A percentile compares a stretch with the other conserved stretches of the same genome.
Conservation (phyloP, 2,329 filamentous ascomycete genomes). For the Colletotrichum caudatum region DNA sequence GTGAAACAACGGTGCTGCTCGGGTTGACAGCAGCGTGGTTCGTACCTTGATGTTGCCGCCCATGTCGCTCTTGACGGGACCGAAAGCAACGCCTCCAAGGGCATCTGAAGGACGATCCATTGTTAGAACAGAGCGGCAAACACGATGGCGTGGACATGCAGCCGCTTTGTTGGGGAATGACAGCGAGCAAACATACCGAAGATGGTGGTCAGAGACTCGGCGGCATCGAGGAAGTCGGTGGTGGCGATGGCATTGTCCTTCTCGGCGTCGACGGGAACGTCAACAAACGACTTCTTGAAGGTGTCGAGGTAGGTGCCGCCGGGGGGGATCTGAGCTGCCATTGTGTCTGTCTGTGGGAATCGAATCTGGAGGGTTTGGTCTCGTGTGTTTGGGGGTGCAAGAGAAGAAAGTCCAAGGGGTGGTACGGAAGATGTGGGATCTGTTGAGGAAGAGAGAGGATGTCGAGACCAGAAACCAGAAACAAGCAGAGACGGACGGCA, state of each 20-base stretch:
- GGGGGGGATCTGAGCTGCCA: slow-evolving; percentile 68
- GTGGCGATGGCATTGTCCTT: slow-evolving; percentile 85
- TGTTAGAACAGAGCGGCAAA: slow-evolving; percentile 14
- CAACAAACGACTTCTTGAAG: slow-evolving; percentile 84
- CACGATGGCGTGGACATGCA: not conserved
- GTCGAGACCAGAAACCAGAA: slow-evolving; percentile 18
- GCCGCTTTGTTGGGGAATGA: not conserved
- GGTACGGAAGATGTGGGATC: not conserved
- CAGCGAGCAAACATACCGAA: slow-evolving; percentile 71
- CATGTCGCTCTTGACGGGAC: slow-evolving; percentile 92
- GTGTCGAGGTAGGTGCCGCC: slow-evolving; percentile 88
- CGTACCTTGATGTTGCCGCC: slow-evolving; percentile 88
- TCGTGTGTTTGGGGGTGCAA: not conserved
- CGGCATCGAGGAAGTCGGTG: slow-evolving; percentile 88
- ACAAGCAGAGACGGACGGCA: not conserved
- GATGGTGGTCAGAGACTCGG: slow-evolving; percentile 86
- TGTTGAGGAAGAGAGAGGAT: slow-evolving; percentile 5
- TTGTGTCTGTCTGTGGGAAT: slow-evolving; percentile 50
- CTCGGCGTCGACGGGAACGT: slow-evolving; percentile 80
- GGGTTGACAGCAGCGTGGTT: slow-evolving; percentile 6
- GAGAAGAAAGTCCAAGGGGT: not conserved
- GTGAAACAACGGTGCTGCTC: no score
- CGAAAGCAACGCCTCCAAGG: slow-evolving; percentile 81
- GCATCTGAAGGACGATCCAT: slow-evolving; percentile 59
- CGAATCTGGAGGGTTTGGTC: slow-evolving; percentile 15